Evolutionary conservation across 106 monocot species (phyloP), one percentile per base, ranked within the genome.

Genomic region (Acorus calamus): DNA sequence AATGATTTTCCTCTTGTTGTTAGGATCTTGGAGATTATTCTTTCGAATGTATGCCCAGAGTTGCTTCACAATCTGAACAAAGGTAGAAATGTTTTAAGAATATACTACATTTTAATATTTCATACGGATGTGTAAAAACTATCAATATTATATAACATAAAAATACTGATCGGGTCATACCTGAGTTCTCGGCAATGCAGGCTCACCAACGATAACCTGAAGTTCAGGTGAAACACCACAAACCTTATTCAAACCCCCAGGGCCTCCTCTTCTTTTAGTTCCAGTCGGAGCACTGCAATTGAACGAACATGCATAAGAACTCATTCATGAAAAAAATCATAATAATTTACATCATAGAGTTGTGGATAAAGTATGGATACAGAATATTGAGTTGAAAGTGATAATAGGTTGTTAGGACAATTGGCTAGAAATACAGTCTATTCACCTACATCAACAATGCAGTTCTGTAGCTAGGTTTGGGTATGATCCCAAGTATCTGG

Each of bases 1-100:
- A 11, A 93, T 89, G 55, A 93, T 93, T 62, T 85, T 93, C 69
- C 92, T 82, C 69, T 88, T 93, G 74, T 93, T 93, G 62, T 70
- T 88, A 59, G 92, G 93, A 83, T 93, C 93, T 77, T 93, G 93
- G 46, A 93, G 77, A 74, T 88, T 93, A 68, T 93, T 83, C 47
- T 81, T 86, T 56, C 88, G 64, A 68, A 93, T 93, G 58, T 93
- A 93, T 63, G 86, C 88, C 93, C 93, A 93, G 8, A 93, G 73
- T 60, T 93, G 83, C 72, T 86, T 93, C 65, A 93, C 93, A 76
- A 93, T 93, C 93, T 93, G 80, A 67, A 74, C 50, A 11, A 55
- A 44, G 53, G 53, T 66, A 55, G 8, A 13, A 43, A 64, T 44
- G 11, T 6, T 45, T 42, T 73, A 11, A 9, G 42, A 69, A 47